These are phyloP conservation scores for Fusarium sambucinum DNA, from an alignment of 2,329 filamentous ascomycete species.

Conservation along the genomic window DNA sequence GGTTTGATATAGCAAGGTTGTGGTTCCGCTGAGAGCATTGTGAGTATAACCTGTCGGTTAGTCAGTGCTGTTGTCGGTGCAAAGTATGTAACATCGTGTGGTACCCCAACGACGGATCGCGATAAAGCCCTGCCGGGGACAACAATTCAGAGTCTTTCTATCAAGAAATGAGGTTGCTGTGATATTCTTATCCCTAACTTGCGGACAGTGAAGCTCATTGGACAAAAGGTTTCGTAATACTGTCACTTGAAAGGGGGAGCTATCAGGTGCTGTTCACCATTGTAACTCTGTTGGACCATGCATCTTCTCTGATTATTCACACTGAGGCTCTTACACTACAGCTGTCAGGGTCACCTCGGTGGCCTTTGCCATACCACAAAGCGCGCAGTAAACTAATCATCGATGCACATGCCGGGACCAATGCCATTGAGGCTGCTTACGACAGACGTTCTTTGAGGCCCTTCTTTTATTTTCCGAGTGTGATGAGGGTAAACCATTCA, in stretches of 20 bases:
- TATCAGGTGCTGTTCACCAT: too few species aligned
- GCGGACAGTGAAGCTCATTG: background rate
- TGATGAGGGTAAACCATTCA: constrained; percentile 4
- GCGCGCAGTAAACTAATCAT: background rate
- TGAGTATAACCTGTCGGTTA: constrained; percentile 1
- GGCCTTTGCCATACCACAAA: background rate
- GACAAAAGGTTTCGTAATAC: background rate
- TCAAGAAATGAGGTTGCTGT: background rate
- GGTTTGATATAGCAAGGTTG: constrained; percentile 8
- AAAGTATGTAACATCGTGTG: constrained; percentile 1
- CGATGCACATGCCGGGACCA: constrained; percentile 3
- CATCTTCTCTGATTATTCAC: background rate
- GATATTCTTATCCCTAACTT: background rate
- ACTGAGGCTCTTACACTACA: background rate
- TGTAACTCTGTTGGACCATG: background rate
- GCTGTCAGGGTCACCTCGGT: background rate
- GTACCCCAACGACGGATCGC: background rate
- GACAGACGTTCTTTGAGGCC: constrained; percentile 32
- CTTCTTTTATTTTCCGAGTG: constrained; percentile 16
- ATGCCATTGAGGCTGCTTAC: constrained; percentile 12
- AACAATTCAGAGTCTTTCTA: background rate
- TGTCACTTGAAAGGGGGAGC: background rate
- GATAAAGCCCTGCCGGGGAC: background rate
- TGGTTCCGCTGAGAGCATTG: background rate
- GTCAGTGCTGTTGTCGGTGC: background rate